Conservation (phyloP, 169 alveolate species). For the Blepharisma undulans region DNA sequence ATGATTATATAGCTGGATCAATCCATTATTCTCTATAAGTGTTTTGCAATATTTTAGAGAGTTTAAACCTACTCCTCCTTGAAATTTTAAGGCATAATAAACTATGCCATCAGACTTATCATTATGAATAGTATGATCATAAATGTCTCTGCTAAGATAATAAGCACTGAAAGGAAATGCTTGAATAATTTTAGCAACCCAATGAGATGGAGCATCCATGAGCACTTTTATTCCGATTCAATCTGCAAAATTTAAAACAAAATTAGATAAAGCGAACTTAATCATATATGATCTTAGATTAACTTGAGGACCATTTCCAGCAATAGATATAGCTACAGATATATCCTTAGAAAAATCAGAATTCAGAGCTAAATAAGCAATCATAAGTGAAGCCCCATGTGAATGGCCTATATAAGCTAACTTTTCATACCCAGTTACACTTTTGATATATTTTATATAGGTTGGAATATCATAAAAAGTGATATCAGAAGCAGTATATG, state of each 20-base stretch:
- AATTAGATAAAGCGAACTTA: not conserved
- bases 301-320: not conserved
- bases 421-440: conserved; percentile 42
- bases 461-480: conserved; percentile 62
- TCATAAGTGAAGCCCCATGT: conserved; percentile 64
- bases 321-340: not conserved
- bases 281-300: not conserved
- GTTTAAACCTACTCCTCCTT: conserved; percentile 1
- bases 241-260: not conserved
- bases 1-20: conserved; percentile 8
- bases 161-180: not conserved
- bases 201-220: not conserved
- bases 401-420: conserved; percentile 68
- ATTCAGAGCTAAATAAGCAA: conserved; percentile 42
- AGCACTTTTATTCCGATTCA: not conserved
- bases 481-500: conserved; percentile 48
- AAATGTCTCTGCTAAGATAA: not conserved
- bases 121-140: not conserved
- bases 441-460: conserved; percentile 40
- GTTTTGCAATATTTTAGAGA: not conserved
- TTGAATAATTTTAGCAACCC: not conserved
- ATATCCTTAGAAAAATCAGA: not conserved
- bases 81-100: not conserved
- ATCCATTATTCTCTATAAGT: not conserved
- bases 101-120: not conserved